Evolutionary conservation across 192 early-diverging fungal species (phyloP), one percentile per base, ranked within the genome.

Genomic region (Spizellomyces punctatus): DNA sequence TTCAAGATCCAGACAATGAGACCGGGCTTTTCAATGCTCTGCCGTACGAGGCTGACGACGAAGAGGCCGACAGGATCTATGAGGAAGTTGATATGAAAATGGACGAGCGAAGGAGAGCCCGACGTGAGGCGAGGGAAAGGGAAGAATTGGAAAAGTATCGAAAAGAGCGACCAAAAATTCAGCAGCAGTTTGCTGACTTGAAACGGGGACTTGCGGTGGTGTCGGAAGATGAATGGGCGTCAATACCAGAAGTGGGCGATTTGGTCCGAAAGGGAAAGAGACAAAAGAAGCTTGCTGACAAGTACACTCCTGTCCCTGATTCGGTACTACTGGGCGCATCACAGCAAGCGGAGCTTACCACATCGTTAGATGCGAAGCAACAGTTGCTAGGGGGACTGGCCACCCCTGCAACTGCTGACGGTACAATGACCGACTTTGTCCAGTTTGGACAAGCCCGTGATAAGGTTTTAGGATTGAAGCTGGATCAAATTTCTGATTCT

Each of bases 1-100:
- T 88, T 73, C 88, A 93, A 64, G 95, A 98, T 73, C 94, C 94
- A 8, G 96, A 96, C 59, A 96, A 98, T 69, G 96, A 98, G 63
- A 90, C 89, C 6, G 95, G 95, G 21, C 79, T 99, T 45, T 99
- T 98, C 74, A 88, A 87, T 66, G 82, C 86, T 6, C 83, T 86
- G 41, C 93, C 93, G 6, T 98, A 98, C 68, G 98, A 96, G 57
- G 91, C 89, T 17, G 96, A 98, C 69, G 98, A 99, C 73, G 96
- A 96, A 74, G 98, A 99, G 74, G 98, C 98, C 2, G 98, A 99
- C 72, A 78, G 85, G 58, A 91, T 99, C 10, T 99, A 93, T 79
- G 91, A 91, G 17, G 80, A 87, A 54, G 91, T 99, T 56, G 98
- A 98, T 61, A 79, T 79, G 12, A 92, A 93, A 65, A 94, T 96